Base-by-base conservation (phyloP, 768 basidiomycete genomes). In the Hydnomerulius pinastri region DNA sequence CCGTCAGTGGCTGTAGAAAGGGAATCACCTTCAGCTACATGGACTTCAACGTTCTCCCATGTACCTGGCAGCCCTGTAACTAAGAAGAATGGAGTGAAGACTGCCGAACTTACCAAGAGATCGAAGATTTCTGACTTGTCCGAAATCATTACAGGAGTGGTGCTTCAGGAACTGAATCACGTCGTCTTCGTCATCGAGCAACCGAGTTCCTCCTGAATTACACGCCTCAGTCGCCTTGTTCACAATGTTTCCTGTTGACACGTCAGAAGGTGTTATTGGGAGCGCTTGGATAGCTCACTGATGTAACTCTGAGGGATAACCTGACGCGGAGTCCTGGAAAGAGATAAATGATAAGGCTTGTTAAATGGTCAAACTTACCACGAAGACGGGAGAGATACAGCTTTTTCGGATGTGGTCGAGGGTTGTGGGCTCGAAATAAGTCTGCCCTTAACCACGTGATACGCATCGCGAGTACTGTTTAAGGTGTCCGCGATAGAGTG, bases 91-190 rank as follows among this genome's bases (percentile, higher is more conserved):
- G 24, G 40, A 11, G 6, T 37, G 33, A 20, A n/a, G 10, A 27
- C 12, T 33, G 17, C 20, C 20, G 28, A 29, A 55, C 76, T 41
- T 53, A 81, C 86, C 87, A 39, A 82, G 71, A 32, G 76, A 65
- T 24, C 67, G 74, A 46, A 90, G 69, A 60, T 86, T 79, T 6
- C 77, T 78, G 9, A 71, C 73, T 35, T 75, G 69, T 3, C 84
- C 86, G 39, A 81, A 84, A n/a, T 85, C 71, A 65, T 90, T 88
- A 60, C 88, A 90, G 60, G 89, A 91, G 2, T 85, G 82, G 51
- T 87, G 85, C 50, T 86, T 75, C 18, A 85, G 58, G 11, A 81
- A 80, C 62, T 89, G 87, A 56, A 78, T 84, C 25, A 92, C 51
- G 81, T 79, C 80, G 47, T 73, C 71, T 44, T 78, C 77, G 61